Percentiles rank a stretch among this genome's conserved stretches.
phyloP scores from a whole-genome alignment of 805 yeast genomes.

The Saccharomycopsis malanga region DNA sequence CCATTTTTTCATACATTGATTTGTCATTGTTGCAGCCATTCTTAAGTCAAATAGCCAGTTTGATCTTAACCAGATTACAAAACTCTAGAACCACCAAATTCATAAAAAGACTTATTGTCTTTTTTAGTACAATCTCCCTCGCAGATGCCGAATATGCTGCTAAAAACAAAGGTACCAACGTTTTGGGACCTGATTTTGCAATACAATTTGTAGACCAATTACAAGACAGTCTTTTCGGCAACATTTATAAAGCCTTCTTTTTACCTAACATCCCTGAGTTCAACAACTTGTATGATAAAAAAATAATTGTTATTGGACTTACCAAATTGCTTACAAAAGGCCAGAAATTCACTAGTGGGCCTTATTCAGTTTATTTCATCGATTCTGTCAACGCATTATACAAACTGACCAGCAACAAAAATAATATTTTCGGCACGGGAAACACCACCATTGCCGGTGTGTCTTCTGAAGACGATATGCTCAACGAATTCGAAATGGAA shows the following conservation, averaged over 20 bases:
- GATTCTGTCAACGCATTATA: constrained; percentile 40
- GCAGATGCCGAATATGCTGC: constrained; percentile 20
- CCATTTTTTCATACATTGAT: constrained; percentile 54
- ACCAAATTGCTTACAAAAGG: constrained; percentile 34
- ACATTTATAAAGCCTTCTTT: constrained; percentile 42
- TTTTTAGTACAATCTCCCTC: constrained; percentile 49
- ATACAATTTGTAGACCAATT: constrained; percentile 64
- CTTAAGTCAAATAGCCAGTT: constrained; percentile 63
- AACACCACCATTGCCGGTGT: constrained; percentile 33
- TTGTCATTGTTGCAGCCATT: constrained; percentile 42
- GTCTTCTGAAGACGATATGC: constrained; percentile 26
- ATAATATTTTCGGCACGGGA: constrained; percentile 28
- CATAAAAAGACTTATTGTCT: constrained; percentile 66
- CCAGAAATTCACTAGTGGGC: constrained; percentile 29
- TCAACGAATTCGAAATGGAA: constrained; percentile 48
- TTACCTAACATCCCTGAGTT: constrained; percentile 41
- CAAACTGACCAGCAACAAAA: constrained; percentile 29
- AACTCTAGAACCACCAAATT: constrained; percentile 49
- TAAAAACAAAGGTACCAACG: constrained; percentile 26
- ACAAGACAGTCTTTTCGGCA: constrained; percentile 53
- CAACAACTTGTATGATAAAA: constrained; percentile 44
- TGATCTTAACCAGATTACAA: constrained; percentile 76
- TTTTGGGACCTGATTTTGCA: constrained; percentile 44
- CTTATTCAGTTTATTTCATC: constrained; percentile 36
- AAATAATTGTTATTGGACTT: constrained; percentile 45